A percentile compares a stretch with the other conserved stretches of the same genome.
phyloP scores from a whole-genome alignment of 139 green algal genomes.

The Haematococcus sp. region DNA sequence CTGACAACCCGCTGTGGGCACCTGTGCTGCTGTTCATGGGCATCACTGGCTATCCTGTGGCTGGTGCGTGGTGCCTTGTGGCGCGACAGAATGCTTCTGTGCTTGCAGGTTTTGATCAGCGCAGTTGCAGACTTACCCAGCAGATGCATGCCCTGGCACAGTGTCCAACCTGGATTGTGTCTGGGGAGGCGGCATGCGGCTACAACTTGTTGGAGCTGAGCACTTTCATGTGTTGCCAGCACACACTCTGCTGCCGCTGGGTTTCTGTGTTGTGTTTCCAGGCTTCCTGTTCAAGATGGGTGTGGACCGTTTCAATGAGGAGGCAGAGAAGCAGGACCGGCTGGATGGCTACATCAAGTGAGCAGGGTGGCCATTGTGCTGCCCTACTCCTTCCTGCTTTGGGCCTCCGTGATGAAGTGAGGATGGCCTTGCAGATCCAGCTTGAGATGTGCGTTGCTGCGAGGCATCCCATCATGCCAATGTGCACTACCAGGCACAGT shows the following conservation, averaged over 20 bases:
- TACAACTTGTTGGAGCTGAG: too few species aligned
- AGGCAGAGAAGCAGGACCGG: slow-evolving; percentile 67
- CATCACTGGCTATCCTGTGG: slow-evolving; percentile 71
- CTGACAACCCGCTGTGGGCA: slow-evolving; percentile 66
- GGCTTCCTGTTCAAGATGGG: slow-evolving; percentile 76
- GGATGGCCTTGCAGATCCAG: too few species aligned
- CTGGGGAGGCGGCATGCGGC: too few species aligned
- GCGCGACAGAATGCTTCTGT: not conserved
- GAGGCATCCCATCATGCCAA: too few species aligned
- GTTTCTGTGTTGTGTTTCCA: slow-evolving; percentile 5
- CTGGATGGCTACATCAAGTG: slow-evolving; percentile 69
- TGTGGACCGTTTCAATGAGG: slow-evolving; percentile 71
- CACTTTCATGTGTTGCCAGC: too few species aligned
- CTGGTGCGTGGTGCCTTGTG: slow-evolving; percentile 33
- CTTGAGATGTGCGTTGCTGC: too few species aligned
- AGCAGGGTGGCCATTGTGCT: not conserved
- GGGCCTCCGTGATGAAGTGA: too few species aligned
- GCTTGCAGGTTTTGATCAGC: not conserved
- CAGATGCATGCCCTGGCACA: not conserved
- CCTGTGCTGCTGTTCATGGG: slow-evolving; percentile 80
- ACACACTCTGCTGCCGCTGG: not conserved
- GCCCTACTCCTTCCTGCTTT: too few species aligned
- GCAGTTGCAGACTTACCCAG: not conserved
- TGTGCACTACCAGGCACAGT: too few species aligned
- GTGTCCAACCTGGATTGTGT: too few species aligned